phyloP scores from a whole-genome alignment of 164 flowering plant species.

The Vitis rupestris region DNA sequence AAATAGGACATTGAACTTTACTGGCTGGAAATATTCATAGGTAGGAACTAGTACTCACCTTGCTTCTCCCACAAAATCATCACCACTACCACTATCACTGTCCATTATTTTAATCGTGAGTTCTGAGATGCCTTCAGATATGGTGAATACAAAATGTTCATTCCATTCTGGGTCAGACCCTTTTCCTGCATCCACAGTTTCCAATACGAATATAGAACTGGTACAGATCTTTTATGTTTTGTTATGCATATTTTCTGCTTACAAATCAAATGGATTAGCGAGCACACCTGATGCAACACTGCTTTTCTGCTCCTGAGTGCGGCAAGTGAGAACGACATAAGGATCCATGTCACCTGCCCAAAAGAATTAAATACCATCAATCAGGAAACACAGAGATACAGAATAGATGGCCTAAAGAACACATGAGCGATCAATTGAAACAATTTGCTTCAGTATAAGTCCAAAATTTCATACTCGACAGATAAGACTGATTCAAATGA shows the following conservation, averaged over 20 bases:
- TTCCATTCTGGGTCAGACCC: slow-evolving; percentile 88
- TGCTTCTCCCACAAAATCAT: slow-evolving; percentile 81
- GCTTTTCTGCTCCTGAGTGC: slow-evolving; percentile 82
- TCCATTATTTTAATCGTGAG: slow-evolving; percentile 64
- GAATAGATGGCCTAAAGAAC: too few relatives aligned
- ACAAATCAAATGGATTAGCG: background rate
- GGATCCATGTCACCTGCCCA: slow-evolving; percentile 78
- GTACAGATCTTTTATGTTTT: too few relatives aligned
- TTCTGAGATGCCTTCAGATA: slow-evolving; percentile 50
- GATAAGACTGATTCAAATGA: too few relatives aligned
- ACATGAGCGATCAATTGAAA: too few relatives aligned
- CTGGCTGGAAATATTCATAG: background rate
- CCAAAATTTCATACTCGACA: too few relatives aligned
- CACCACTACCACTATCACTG: slow-evolving; percentile 47
- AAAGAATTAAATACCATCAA: background rate
- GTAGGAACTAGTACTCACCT: slow-evolving; percentile 39
- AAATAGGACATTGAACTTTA: background rate
- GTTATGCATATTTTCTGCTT: too few relatives aligned
- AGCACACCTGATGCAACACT: slow-evolving; percentile 71
- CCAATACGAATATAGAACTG: background rate
- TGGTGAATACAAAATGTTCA: slow-evolving; percentile 68
- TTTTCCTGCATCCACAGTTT: slow-evolving; percentile 44
- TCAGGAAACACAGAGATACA: background rate
- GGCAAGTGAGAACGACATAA: slow-evolving; percentile 66
- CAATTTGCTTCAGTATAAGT: too few relatives aligned